Conservation (phyloP, 192 early-diverging fungal species). For the Kickxella alabastrina region DNA sequence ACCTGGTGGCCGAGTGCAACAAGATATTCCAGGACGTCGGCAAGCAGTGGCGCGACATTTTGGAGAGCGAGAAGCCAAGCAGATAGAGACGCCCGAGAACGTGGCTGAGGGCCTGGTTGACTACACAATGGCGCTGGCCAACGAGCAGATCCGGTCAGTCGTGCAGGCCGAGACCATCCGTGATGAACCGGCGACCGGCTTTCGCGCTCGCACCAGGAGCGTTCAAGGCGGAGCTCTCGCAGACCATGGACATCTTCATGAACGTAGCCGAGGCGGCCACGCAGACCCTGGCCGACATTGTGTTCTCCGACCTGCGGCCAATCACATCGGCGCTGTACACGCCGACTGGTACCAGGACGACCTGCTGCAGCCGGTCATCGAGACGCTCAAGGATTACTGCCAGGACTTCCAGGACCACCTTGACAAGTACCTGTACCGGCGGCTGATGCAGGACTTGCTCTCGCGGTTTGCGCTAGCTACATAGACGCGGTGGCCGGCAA, state of each 20-base stretch:
- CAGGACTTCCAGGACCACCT: slow-evolving; percentile 82
- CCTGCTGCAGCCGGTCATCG: slow-evolving; percentile 80
- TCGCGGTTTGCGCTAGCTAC: slow-evolving; percentile 81
- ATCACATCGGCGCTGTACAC: slow-evolving; percentile 75
- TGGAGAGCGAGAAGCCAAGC: slow-evolving; percentile 74
- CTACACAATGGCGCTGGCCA: slow-evolving; percentile 93
- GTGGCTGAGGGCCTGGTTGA: slow-evolving; percentile 86
- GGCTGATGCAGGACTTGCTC: slow-evolving; percentile 80
- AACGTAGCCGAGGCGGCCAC: slow-evolving; percentile 73
- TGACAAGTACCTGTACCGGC: slow-evolving; percentile 85
- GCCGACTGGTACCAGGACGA: slow-evolving; percentile 90
- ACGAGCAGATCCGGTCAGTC: slow-evolving; percentile 87
- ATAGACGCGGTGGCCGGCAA: slow-evolving; percentile 71
- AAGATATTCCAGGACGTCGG: slow-evolving; percentile 80
- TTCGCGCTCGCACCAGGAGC: slow-evolving; percentile 57
- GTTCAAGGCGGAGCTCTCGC: slow-evolving; percentile 64
- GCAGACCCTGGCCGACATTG: slow-evolving; percentile 77
- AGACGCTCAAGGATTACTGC: slow-evolving; percentile 93
- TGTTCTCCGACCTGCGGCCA: slow-evolving; percentile 75
- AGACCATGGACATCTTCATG: slow-evolving; percentile 86
- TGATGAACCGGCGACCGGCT: slow-evolving; percentile 57
- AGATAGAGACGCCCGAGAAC: slow-evolving; percentile 70
- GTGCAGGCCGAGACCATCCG: slow-evolving; percentile 85
- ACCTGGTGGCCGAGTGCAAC: slow-evolving; percentile 78
- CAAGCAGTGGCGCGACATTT: slow-evolving; percentile 73